Evolutionary conservation across 2,329 filamentous ascomycete genomes (phyloP), one percentile per base, ranked within the genome.

Genomic region (Lasiodiplodia theobromae): DNA sequence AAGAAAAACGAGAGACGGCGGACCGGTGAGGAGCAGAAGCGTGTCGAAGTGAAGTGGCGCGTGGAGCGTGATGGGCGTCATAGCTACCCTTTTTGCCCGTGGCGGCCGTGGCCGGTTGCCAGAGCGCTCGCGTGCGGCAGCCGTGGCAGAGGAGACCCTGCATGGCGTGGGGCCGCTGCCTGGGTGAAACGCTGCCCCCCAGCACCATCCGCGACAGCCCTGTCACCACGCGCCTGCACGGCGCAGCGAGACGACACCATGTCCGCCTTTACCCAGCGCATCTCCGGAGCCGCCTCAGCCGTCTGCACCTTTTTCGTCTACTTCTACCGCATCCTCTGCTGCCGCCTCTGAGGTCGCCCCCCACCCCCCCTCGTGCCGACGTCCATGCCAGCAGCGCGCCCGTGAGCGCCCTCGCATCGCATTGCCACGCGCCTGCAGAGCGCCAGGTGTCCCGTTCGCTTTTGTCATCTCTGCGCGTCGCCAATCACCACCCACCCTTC

Each of bases 291-390:
- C 34, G n/a, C 40, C 10, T 10, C 16, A 11, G 3, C 47, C 3
- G 31, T 64, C 47, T 34, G 44, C 37, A 53, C 66, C 57, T 68
- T 68, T n/a, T 40, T 68, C 16, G 31, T 62, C 66, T 60, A 53
- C 54, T 68, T 68, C 47, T 68, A 68, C 66, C 66, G 66, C 66
- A 68, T 68, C 57, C 66, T 68, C 47, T 63, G 56, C 66, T 68
- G 66, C 51, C 53, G 65, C 28, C 47, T 67, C 28, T 67, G 12
- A 58, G 38, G 8, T 14, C 25, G 6, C 16, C 12, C 37, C 2
- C 28, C 18, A 16, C 38, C 18, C n/a, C 37, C 52, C 14, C 52
- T 14, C 38, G 21, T 18, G 16, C 34, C 49, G 38, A n/a, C 60
- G 44, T 38, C 47, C 47, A 60, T 40, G 51, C 49, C 52, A 21